A percentile compares a stretch with the other conserved stretches of the same genome.
Evolutionary conservation across 441 rosid genomes (phyloP).

Genomic region (Melastoma candidum): DNA sequence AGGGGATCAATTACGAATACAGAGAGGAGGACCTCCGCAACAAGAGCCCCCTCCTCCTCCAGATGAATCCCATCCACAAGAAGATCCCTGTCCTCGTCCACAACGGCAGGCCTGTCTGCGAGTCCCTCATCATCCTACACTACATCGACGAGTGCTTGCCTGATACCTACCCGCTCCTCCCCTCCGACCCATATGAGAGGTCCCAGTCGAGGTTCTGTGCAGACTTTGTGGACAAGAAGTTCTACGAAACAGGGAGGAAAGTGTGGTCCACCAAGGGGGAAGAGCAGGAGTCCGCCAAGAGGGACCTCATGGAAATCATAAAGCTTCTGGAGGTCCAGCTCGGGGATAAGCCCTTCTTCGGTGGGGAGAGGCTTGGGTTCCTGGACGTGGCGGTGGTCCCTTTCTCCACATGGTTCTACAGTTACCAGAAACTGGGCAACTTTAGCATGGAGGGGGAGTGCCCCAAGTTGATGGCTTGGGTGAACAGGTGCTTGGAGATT

Average conservation of each 20-base stretch:
- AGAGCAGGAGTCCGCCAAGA: constrained; percentile 11
- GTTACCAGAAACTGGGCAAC: constrained; percentile 8
- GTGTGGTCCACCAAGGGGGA: constrained; percentile 3
- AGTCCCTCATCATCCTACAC: constrained; percentile 6
- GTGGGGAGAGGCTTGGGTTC: constrained; percentile 14
- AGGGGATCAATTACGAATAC: constrained; percentile 7
- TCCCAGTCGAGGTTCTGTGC: constrained; percentile 15
- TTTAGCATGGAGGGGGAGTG: constrained; percentile 15
- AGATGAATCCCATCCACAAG: constrained; percentile 10
- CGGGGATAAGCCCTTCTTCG: constrained; percentile 19
- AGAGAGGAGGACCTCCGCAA: constrained; percentile 4
- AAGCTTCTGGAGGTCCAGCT: constrained; percentile 18
- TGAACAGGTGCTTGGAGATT: constrained; percentile 16
- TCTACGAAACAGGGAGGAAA: background rate
- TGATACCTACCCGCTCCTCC: constrained; percentile 3
- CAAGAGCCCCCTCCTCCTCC: constrained; percentile 6
- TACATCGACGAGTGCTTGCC: constrained; percentile 14
- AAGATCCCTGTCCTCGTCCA: constrained; percentile 7
- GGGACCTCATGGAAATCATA: constrained; percentile 4
- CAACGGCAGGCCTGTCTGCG: constrained; percentile 8
- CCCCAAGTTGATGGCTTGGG: constrained; percentile 16
- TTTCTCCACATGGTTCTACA: constrained; percentile 10
- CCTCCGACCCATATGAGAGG: constrained; percentile 8
- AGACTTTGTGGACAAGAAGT: constrained; percentile 9
- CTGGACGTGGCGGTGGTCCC: constrained; percentile 15